Conservation (phyloP, 179 eudicot genomes). For the Kewa caespitosa region DNA sequence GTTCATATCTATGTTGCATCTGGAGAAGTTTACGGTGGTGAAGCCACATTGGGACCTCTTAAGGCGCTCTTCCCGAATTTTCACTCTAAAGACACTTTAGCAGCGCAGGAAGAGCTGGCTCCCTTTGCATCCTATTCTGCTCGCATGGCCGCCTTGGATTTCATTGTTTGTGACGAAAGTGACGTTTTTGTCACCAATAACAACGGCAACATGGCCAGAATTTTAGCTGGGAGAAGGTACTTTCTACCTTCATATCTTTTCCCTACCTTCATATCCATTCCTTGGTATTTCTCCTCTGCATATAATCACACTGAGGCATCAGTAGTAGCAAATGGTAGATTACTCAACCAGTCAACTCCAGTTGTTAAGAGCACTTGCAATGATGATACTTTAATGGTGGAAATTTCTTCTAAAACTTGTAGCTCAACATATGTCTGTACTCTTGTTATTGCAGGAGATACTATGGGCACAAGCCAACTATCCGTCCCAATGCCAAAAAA, state of each 20-base stretch:
- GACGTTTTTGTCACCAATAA: slow-evolving; percentile 87
- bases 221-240: slow-evolving; percentile 89
- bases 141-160: slow-evolving; percentile 90
- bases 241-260: no score
- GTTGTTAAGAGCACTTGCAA: no score
- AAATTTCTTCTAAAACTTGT: neutral
- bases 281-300: no score
- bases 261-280: no score
- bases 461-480: slow-evolving; percentile 83
- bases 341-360: no score
- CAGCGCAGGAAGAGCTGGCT: slow-evolving; percentile 62
- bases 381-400: no score
- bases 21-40: slow-evolving; percentile 82
- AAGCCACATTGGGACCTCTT: slow-evolving; percentile 72
- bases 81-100: slow-evolving; percentile 65
- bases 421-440: slow-evolving; percentile 9
- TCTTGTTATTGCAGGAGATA: slow-evolving; percentile 68
- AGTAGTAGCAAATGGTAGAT: no score
- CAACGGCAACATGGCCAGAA: slow-evolving; percentile 91
- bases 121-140: slow-evolving; percentile 69
- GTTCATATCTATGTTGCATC: slow-evolving; percentile 85
- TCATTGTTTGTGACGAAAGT: slow-evolving; percentile 78
- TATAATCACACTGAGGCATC: no score
- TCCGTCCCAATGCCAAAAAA: slow-evolving; percentile 82
- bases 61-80: slow-evolving; percentile 73